These are phyloP conservation scores for Chaetomiaceae sp. DNA, from an alignment of 2,329 filamentous ascomycete species.

Conservation along the genomic window DNA sequence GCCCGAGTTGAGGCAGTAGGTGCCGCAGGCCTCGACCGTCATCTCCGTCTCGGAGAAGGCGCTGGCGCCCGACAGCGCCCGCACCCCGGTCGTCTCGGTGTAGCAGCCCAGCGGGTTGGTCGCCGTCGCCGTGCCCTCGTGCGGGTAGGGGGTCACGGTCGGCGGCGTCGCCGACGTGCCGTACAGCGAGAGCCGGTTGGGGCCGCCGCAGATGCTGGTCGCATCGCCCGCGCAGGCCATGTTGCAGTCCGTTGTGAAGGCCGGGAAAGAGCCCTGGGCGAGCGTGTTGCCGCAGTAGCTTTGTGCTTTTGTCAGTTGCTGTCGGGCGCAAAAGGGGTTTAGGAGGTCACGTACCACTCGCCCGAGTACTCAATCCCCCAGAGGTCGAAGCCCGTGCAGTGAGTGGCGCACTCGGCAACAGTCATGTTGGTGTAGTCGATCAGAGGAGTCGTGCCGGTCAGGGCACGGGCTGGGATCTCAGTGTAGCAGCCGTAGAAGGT, in stretches of 20 bases:
- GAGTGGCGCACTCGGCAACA: constrained; percentile 10
- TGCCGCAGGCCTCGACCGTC: constrained; percentile 16
- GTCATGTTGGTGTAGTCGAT: constrained; percentile 17
- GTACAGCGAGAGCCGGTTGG: constrained; percentile 19
- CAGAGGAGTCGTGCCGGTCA: constrained; percentile 7
- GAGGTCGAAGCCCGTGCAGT: constrained; percentile 15
- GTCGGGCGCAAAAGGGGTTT: too few species aligned
- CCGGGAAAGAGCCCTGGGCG: constrained; percentile 13
- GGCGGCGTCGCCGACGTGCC: constrained; percentile 9
- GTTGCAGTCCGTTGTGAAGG: constrained; percentile 18
- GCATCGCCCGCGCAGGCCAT: constrained; percentile 17
- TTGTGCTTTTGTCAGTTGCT: not conserved
- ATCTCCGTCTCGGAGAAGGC: constrained; percentile 12
- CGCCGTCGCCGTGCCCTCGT: constrained; percentile 5
- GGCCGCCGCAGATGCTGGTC: constrained; percentile 15
- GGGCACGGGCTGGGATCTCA: constrained; percentile 14
- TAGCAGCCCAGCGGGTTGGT: constrained; percentile 16
- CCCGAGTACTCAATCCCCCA: constrained; percentile 20
- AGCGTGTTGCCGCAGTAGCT: constrained; percentile 19
- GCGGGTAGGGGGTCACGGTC: constrained; percentile 8
- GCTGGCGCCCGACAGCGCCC: constrained; percentile 12
- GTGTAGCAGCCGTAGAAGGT: constrained; percentile 22
- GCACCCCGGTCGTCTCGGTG: constrained; percentile 12
- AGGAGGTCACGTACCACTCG: constrained; percentile 17
- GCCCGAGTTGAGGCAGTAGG: constrained; percentile 18